Evolutionary conservation across 176 grass and related monocot genomes (phyloP).

Genomic region (Leersia perrieri): DNA sequence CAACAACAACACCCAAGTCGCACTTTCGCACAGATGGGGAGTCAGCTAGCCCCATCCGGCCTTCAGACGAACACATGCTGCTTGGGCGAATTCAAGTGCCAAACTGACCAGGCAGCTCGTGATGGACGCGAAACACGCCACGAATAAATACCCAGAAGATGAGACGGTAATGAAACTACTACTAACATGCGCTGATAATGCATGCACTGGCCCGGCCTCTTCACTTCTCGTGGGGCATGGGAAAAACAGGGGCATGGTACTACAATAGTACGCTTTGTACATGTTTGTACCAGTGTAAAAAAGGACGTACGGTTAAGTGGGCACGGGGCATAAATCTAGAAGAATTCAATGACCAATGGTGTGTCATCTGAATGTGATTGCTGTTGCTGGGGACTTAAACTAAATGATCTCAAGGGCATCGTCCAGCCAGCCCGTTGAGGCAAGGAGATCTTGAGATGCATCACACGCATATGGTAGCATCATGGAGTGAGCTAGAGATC

Average conservation of each 20-base stretch:
- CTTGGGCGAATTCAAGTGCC: slow-evolving; percentile 8
- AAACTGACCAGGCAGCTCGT: background rate
- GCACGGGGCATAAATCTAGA: slow-evolving; percentile 16
- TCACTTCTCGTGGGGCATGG: background rate
- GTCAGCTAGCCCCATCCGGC: background rate
- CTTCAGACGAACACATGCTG: background rate
- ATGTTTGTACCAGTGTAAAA: background rate
- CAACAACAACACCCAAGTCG: too few species aligned
- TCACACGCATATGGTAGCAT: background rate
- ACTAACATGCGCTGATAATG: too few species aligned
- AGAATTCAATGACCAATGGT: slow-evolving; percentile 11
- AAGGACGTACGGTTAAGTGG: slow-evolving; percentile 10
- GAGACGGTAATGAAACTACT: background rate
- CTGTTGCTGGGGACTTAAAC: background rate
- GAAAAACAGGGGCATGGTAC: background rate
- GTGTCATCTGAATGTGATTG: background rate
- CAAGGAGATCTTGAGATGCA: background rate
- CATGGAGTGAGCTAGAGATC: background rate
- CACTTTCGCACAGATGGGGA: background rate
- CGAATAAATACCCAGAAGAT: background rate
- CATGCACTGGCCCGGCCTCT: background rate
- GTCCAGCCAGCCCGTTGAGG: background rate
- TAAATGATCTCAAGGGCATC: background rate
- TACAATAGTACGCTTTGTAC: background rate
- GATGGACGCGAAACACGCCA: background rate